phyloP scores from a whole-genome alignment of 495 filamentous ascomycete genomes.

The Cryomyces minteri region DNA sequence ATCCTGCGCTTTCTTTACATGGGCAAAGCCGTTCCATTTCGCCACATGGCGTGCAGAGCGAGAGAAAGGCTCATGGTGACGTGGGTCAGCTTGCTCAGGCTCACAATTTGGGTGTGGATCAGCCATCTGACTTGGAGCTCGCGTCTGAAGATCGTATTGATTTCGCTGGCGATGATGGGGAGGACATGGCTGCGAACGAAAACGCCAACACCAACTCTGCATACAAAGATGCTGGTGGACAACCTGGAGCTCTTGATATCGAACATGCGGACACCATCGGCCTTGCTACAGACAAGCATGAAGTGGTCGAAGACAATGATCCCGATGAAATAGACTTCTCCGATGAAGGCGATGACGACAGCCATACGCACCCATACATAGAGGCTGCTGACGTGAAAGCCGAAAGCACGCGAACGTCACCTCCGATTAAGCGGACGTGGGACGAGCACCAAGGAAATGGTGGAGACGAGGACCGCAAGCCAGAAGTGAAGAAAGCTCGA shows the following conservation, averaged over 20 bases:
- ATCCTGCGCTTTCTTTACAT: no score
- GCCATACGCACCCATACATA: not conserved
- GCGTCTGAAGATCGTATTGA: not conserved
- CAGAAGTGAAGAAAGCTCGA: not conserved
- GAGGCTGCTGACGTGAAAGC: not conserved
- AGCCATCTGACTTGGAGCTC: no score
- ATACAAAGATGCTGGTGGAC: not conserved
- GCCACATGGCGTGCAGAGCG: no score
- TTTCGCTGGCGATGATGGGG: not conserved
- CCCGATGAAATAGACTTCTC: slow-evolving; percentile 11
- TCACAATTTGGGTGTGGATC: no score
- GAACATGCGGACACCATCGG: not conserved
- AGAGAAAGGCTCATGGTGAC: not conserved
- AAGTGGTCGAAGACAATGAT: not conserved
- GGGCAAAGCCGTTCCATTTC: no score
- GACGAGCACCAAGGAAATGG: not conserved
- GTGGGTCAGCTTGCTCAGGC: not conserved
- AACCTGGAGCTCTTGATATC: not conserved
- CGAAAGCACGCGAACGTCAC: not conserved
- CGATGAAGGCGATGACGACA: slow-evolving; percentile 4
- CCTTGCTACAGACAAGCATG: not conserved
- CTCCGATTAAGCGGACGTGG: not conserved
- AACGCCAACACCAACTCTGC: not conserved
- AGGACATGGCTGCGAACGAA: not conserved
- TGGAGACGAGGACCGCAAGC: not conserved